Conservation (phyloP, 2,329 filamentous ascomycete genomes). For the Penicillium sp. region DNA sequence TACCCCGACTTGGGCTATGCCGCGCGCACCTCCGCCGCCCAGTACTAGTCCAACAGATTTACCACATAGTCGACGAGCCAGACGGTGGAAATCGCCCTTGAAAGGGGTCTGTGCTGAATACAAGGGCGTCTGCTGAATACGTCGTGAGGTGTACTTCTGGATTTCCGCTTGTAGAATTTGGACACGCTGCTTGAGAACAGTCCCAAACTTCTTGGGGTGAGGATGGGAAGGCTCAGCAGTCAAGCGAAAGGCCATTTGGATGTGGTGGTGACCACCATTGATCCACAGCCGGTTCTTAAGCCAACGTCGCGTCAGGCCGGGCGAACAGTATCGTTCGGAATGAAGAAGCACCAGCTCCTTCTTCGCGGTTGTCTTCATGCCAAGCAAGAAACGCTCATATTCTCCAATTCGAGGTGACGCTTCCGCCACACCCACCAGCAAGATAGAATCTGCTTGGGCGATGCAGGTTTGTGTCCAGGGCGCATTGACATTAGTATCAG, state of each 20-base stretch:
- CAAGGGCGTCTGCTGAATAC: conserved; percentile 81
- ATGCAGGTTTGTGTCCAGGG: conserved; percentile 99
- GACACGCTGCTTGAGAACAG: conserved; percentile 85
- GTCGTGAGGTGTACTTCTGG: conserved; percentile 95
- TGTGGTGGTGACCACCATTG: conserved; percentile 95
- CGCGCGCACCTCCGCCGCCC: conserved; percentile 88
- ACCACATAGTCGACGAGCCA: conserved; percentile 85
- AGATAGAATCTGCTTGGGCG: conserved; percentile 91
- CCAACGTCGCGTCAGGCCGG: conserved; percentile 86
- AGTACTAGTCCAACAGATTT: conserved; percentile 94
- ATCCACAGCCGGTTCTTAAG: conserved; percentile 93
- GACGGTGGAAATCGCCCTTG: conserved; percentile 94
- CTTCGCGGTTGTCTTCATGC: conserved; percentile 93
- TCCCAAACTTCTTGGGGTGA: conserved; percentile 75
- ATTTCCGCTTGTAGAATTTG: conserved; percentile 96
- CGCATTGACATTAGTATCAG: conserved; percentile 94
- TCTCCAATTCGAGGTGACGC: conserved; percentile 88
- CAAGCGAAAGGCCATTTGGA: conserved; percentile 87
- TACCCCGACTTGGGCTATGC: conserved; percentile 89
- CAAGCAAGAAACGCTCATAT: conserved; percentile 92
- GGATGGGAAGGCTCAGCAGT: conserved; percentile 75
- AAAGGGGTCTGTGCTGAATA: conserved; percentile 91
- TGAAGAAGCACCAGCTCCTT: conserved; percentile 92
- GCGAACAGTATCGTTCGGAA: conserved; percentile 79
- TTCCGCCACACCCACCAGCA: conserved; percentile 88